Conservation (phyloP, 2,329 filamentous ascomycete genomes). For the Neophaeococcomyces aloes region DNA sequence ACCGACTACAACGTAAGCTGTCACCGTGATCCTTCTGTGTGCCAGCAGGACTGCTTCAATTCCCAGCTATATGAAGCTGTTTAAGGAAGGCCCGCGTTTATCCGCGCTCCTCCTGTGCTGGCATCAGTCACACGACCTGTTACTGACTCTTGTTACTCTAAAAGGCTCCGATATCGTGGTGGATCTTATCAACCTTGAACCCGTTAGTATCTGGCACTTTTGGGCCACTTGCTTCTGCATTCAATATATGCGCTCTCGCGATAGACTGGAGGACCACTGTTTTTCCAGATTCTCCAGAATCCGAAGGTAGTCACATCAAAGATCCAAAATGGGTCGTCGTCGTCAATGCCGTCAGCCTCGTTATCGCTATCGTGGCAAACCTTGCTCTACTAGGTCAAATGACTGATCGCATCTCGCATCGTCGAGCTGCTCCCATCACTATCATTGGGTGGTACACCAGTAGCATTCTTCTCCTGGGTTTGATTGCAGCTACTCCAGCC, state of each 20-base stretch:
- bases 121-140: too few relatives aligned
- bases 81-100: too few relatives aligned
- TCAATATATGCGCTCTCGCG: slow-evolving; percentile 27
- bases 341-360: slow-evolving; percentile 10
- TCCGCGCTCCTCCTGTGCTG: too few relatives aligned
- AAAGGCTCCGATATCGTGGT: too few relatives aligned
- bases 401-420: slow-evolving; percentile 3
- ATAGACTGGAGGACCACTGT: slow-evolving; percentile 10
- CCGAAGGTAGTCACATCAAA: slow-evolving; percentile 7
- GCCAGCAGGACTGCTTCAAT: too few relatives aligned
- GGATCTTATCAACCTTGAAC: too few relatives aligned
- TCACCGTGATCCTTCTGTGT: too few relatives aligned
- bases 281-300: slow-evolving; percentile 6
- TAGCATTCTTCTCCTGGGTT: slow-evolving; percentile 9
- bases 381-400: slow-evolving; percentile 10
- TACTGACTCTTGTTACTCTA: too few relatives aligned
- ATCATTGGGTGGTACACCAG: slow-evolving; percentile 13
- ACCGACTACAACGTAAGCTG: too few relatives aligned
- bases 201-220: too few relatives aligned
- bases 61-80: too few relatives aligned
- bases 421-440: slow-evolving; percentile 4
- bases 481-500: slow-evolving; percentile 9
- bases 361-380: slow-evolving; percentile 9
- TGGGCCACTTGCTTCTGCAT: slow-evolving; percentile 29
- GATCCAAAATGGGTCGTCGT: too few relatives aligned